Base-by-base conservation (phyloP, 2,329 filamentous ascomycete species). In the Colletotrichum gigasporum region DNA sequence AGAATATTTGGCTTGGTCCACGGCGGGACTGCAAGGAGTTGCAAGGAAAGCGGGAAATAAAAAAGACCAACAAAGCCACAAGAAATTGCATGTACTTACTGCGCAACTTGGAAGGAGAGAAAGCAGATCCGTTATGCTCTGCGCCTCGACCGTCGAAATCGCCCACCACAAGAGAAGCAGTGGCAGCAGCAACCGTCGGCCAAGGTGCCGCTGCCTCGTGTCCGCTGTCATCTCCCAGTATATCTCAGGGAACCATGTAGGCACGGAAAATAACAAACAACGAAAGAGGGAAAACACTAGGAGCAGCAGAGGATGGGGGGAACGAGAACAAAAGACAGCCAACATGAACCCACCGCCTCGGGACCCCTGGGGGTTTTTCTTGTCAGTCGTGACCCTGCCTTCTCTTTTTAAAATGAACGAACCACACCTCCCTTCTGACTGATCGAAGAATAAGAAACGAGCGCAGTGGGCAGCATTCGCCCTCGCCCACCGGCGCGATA, bases 181-280 rank as follows among this genome's bases (percentile, higher is more conserved):
- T 28, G 41, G 22, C 52, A 64, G 39, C 34, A 64, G 55, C 48
- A 44, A 22, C 41, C 26, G 41, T 35, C 32, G 28, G 56, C 48
- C 41, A 22, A n/a, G 48, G 12, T 30, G 48, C 57, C 56, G 50
- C 22, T 35, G 48, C 50, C 61, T 37, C 42, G 34, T 16, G 18
- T 16, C 44, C 18, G 32, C 48, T 20, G 50, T 61, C 61, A 64
- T 64, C 34, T 59, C 61, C 62, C 48, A 16, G 56, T n/a, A 50
- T 54, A 44, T 32, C 56, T 39, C 39, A 18, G 14, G 62, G 30
- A 42, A 44, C 35, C 62, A 64, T 64, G 34, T 18, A 28, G 12
- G 22, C 18, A 45, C 14, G 20, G 28, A 16, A 18, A 54, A 32
- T 16, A 34, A 41, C 9, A 20, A 5, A 30, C 14, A 34, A 37